A percentile compares a stretch with the other conserved stretches of the same genome.
phyloP scores from a whole-genome alignment of 2,329 filamentous ascomycete genomes.

The Claviceps sp. region DNA sequence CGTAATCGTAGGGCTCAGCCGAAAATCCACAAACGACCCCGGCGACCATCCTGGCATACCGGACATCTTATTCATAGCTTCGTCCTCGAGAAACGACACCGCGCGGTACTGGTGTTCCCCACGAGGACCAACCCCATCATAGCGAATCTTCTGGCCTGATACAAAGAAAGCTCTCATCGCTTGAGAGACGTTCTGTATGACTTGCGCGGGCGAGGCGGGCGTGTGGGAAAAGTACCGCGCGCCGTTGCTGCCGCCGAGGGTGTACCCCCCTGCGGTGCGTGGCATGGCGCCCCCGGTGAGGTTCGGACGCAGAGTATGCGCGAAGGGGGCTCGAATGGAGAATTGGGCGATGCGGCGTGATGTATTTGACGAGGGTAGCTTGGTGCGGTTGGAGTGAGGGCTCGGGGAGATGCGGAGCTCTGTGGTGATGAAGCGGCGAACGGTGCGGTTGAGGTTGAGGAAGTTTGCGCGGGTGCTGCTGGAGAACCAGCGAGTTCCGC shows the following conservation, averaged over 20 bases:
- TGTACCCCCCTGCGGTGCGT: slow-evolving; percentile 82
- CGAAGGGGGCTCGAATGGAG: slow-evolving; percentile 70
- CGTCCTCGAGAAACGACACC: slow-evolving; percentile 61
- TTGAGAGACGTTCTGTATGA: slow-evolving; percentile 88
- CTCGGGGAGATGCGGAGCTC: slow-evolving; percentile 13
- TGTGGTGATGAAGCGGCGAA: slow-evolving; percentile 39
- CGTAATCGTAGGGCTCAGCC: slow-evolving; percentile 77
- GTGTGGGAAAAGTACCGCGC: slow-evolving; percentile 84
- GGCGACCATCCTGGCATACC: slow-evolving; percentile 41
- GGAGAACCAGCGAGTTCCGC: slow-evolving; percentile 34
- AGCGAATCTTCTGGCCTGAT: slow-evolving; percentile 79
- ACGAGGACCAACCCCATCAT: slow-evolving; percentile 59
- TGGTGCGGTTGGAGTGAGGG: slow-evolving; percentile 31
- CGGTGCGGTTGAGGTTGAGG: slow-evolving; percentile 26
- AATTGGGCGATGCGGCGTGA: slow-evolving; percentile 43
- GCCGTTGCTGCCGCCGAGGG: slow-evolving; percentile 43
- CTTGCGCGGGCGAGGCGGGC: slow-evolving; percentile 73
- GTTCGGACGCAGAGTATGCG: slow-evolving; percentile 78
- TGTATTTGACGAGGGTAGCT: slow-evolving; percentile 34
- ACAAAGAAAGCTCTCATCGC: slow-evolving; percentile 85
- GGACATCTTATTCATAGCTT: slow-evolving; percentile 55
- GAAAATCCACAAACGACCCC: slow-evolving; percentile 81
- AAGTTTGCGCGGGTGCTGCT: slow-evolving; percentile 20
- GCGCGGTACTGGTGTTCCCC: slow-evolving; percentile 70
- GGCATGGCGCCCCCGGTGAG: slow-evolving; percentile 77